phyloP scores from a whole-genome alignment of 768 basidiomycete genomes.

The Xerocomellus chrysenteron region DNA sequence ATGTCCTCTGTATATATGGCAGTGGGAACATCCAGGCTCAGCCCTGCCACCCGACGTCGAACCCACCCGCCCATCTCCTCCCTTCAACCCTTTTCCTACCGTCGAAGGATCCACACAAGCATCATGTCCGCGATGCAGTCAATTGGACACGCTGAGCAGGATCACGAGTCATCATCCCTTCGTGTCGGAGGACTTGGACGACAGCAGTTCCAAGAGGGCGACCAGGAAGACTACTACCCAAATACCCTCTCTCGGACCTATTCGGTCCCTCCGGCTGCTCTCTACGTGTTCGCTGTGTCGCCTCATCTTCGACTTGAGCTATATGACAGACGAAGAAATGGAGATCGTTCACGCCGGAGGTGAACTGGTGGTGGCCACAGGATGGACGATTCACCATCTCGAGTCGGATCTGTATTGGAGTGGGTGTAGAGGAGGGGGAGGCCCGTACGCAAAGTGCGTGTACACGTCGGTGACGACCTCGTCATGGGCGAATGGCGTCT shows the following conservation, averaged over 20 bases:
- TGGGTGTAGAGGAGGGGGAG: not conserved
- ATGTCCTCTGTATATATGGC: too few species aligned
- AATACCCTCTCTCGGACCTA: slow-evolving; percentile 3
- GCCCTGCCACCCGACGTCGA: not conserved
- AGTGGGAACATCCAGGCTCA: not conserved
- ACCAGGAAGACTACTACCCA: not conserved
- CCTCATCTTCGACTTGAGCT: slow-evolving; percentile 11
- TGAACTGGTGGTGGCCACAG: not conserved
- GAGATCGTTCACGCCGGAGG: not conserved
- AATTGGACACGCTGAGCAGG: not conserved
- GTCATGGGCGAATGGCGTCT: not conserved
- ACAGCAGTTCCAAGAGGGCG: not conserved
- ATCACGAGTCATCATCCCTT: slow-evolving; percentile 1
- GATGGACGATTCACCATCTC: not conserved
- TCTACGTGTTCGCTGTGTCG: slow-evolving; percentile 12
- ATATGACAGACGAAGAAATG: slow-evolving; percentile 4
- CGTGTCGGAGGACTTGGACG: not conserved
- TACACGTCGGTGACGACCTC: not conserved
- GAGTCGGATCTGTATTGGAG: not conserved
- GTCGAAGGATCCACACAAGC: not conserved
- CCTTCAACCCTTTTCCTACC: not conserved
- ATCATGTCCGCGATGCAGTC: slow-evolving; percentile 3
- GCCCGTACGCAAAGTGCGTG: slow-evolving; percentile 9
- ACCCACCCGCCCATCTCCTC: not conserved
- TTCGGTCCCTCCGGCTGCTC: too few species aligned